Base-by-base conservation (phyloP, 2,329 filamentous ascomycete species). In the Cordyceps javanica region DNA sequence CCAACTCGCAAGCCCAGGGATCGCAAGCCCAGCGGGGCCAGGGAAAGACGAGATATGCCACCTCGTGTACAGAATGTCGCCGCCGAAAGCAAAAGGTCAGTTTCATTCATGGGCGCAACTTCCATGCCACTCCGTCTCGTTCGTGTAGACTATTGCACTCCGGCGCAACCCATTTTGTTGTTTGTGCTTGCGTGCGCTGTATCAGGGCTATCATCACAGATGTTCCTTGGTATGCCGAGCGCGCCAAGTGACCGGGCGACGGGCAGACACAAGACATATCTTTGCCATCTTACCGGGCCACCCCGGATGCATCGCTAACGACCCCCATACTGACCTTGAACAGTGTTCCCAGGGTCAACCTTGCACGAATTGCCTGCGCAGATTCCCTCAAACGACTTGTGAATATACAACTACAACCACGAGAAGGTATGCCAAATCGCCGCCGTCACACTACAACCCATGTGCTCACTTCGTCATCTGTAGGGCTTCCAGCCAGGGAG, bases 301-400 rank as follows among this genome's bases (percentile, higher is more conserved):
- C n/a, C 25, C 14, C 9, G 13, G n/a, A 5, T 10, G 11, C 21
- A n/a, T 32, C 2, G 30, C 55, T 61, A 9, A 55, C 25, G 9
- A 5, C 14, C n/a, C 28, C 30, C 42, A 5, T 50, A 53, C 52
- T 49, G 16, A 52, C 49, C 49, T 41, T 25, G 4, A 59, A 38
- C 60, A 82, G 79, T 82, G 80, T 64, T 79, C 80, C 62, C 78
- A 81, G 62, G 74, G 75, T 26, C 77, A 79, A 30, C 80, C 80
- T 14, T 82, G 80, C 67, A 75, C 74, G 44, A 81, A 82, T 63
- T 82, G 80, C 61, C 69, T 73, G 25, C 75, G 79, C 38, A 73
- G 79, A 30, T 82, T 79, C 60, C 80, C 80, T 0, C 77, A 75
- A 54, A 79, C 79, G 1, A 63, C 69, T 7, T 82, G 80, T 65